Conservation (phyloP, 139 green algal genomes). For the Pleodorina starrii region DNA sequence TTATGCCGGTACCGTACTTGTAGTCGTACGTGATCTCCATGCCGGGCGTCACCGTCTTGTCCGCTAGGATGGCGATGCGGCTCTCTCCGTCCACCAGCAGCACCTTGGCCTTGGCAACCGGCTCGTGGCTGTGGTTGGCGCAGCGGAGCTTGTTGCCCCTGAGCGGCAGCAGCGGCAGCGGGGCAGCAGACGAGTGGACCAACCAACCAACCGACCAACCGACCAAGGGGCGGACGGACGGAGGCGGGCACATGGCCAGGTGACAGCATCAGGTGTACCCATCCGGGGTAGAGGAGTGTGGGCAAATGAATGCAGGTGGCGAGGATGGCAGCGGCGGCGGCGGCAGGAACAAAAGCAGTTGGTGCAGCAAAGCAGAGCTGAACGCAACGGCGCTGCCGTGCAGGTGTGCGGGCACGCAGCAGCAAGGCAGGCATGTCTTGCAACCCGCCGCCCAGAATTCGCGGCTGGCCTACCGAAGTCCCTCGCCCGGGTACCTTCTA, state of each 20-base stretch:
- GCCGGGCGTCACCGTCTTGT: constrained; percentile 17
- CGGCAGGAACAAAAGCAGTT: not conserved
- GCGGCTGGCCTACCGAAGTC: not conserved
- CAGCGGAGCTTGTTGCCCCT: constrained; percentile 94
- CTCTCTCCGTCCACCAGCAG: constrained; percentile 48
- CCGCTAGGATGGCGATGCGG: constrained; percentile 51
- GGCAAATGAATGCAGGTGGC: not conserved
- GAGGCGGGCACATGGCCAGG: too few relatives aligned
- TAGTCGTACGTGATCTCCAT: constrained; percentile 51
- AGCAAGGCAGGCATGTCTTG: not conserved
- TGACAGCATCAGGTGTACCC: not conserved
- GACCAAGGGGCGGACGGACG: not conserved
- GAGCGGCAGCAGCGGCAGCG: not conserved
- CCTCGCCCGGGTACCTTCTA: too few relatives aligned
- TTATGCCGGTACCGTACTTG: too few relatives aligned
- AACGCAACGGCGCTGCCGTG: not conserved
- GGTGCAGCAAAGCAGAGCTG: not conserved
- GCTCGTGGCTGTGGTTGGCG: constrained; percentile 80
- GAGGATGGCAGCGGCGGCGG: not conserved
- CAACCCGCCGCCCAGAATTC: not conserved
- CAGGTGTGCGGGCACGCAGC: not conserved
- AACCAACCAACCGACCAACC: not conserved
- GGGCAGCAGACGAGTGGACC: not conserved
- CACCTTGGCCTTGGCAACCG: constrained; percentile 26
- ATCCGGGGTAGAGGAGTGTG: not conserved